Evolutionary conservation across 495 filamentous ascomycete genomes (phyloP).

Genomic region (Penicillium herquei): DNA sequence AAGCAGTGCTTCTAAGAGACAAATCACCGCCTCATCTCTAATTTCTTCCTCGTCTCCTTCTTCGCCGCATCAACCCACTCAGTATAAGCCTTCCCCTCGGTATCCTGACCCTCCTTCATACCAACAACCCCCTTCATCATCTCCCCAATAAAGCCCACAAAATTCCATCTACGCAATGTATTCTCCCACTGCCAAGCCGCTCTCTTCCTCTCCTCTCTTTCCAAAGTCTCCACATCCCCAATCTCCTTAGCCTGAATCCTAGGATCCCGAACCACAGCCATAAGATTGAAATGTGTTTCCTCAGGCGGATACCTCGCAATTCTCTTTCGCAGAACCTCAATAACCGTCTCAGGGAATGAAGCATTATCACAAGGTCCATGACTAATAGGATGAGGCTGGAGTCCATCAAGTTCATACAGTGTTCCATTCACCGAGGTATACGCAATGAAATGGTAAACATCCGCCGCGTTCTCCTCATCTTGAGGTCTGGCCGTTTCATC

Average conservation of each 20-base stretch:
- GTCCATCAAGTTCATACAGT: conserved; percentile 92
- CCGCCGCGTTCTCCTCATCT: conserved; percentile 54
- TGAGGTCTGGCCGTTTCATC: conserved; percentile 74
- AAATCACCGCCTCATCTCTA: conserved; percentile 43
- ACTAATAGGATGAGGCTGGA: conserved; percentile 87
- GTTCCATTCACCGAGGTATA: conserved; percentile 77
- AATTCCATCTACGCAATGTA: conserved; percentile 87
- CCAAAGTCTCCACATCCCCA: conserved; percentile 76
- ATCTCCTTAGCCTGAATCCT: conserved; percentile 72
- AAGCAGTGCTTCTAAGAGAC: not conserved
- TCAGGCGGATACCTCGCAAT: conserved; percentile 80
- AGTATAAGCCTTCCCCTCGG: conserved; percentile 57
- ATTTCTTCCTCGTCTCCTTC: conserved; percentile 65
- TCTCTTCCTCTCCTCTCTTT: conserved; percentile 80
- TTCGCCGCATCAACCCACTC: conserved; percentile 79
- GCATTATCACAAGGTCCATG: conserved; percentile 71
- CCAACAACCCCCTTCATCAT: conserved; percentile 79
- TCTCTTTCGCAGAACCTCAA: conserved; percentile 79
- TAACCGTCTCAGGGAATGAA: conserved; percentile 78
- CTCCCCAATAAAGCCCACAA: conserved; percentile 93
- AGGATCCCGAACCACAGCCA: conserved; percentile 86
- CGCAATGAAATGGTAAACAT: conserved; percentile 97
- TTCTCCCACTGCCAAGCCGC: conserved; percentile 94
- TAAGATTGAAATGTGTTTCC: conserved; percentile 93
- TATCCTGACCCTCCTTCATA: conserved; percentile 58